These are phyloP conservation scores for Cucumis melo DNA, from an alignment of 306 rosid species.

Conservation along the genomic window DNA sequence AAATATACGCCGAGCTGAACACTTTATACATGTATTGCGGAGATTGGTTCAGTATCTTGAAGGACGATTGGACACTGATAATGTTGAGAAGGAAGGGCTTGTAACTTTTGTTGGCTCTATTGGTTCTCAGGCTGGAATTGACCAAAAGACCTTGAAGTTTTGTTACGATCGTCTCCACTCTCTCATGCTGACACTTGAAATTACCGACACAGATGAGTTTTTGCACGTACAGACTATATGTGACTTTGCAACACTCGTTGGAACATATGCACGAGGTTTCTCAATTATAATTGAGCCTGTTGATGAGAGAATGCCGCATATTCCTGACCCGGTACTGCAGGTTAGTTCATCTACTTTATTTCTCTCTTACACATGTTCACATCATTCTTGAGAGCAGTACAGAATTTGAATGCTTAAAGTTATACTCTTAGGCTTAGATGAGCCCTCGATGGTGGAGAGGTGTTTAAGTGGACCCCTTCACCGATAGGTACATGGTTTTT, in stretches of 20 bases:
- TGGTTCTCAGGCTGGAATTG: slow-evolving; percentile 76
- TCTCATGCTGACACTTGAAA: slow-evolving; percentile 82
- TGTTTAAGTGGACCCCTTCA: neutral
- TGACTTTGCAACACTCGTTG: slow-evolving; percentile 93
- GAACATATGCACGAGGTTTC: slow-evolving; percentile 86
- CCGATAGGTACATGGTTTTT: neutral
- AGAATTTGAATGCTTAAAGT: neutral
- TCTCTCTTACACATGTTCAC: neutral
- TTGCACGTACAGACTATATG: slow-evolving; percentile 86
- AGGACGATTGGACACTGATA: slow-evolving; percentile 81
- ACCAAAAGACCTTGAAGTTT: slow-evolving; percentile 78
- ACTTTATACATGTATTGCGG: slow-evolving; percentile 66
- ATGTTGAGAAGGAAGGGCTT: slow-evolving; percentile 80
- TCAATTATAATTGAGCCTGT: slow-evolving; percentile 83
- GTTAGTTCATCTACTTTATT: slow-evolving; percentile 17
- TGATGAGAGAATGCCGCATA: slow-evolving; percentile 98
- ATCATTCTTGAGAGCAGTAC: neutral
- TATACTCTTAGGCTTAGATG: neutral
- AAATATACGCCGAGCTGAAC: slow-evolving; percentile 86
- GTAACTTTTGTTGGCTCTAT: slow-evolving; percentile 54
- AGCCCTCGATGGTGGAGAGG: neutral
- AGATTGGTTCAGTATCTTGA: slow-evolving; percentile 86
- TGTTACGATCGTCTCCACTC: slow-evolving; percentile 96
- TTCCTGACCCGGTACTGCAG: slow-evolving; percentile 98
- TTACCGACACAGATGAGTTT: slow-evolving; percentile 88